phyloP scores from a whole-genome alignment of 2,329 filamentous ascomycete species.

The Claviceps citrina region DNA sequence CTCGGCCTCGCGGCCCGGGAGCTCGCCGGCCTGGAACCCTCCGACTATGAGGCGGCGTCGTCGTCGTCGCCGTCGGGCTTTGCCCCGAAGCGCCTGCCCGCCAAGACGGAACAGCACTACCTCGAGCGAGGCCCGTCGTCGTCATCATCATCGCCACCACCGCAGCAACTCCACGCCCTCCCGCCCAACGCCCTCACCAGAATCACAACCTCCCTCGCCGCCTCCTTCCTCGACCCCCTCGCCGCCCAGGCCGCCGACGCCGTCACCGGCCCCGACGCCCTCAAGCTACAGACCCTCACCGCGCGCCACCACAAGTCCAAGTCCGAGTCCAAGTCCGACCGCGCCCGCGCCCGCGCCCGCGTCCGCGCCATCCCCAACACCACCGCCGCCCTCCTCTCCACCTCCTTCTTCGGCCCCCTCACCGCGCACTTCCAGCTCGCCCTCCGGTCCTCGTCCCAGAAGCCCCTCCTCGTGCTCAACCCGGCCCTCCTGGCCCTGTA shows the following conservation, averaged over 20 bases:
- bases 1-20: constrained; percentile 73
- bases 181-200: constrained; percentile 47
- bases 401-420: constrained; percentile 75
- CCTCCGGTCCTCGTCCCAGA: constrained; percentile 30
- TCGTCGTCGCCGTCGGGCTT: constrained; percentile 39
- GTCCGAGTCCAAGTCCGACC: constrained; percentile 14
- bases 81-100: constrained; percentile 65
- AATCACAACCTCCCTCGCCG: constrained; percentile 52
- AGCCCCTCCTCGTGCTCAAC: constrained; percentile 51
- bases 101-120: constrained; percentile 59
- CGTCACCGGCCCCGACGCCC: constrained; percentile 60
- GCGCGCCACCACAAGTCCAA: constrained; percentile 30
- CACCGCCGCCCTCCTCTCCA: constrained; percentile 58
- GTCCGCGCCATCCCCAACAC: constrained; percentile 54
- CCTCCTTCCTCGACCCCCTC: constrained; percentile 63
- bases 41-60: constrained; percentile 31
- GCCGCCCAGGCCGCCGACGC: constrained; percentile 70
- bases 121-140: constrained; percentile 16
- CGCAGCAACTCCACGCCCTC: constrained; percentile 30
- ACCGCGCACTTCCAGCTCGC: constrained; percentile 64
- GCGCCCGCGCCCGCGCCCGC: constrained; percentile 22
- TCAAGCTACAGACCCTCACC: constrained; percentile 84
- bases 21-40: constrained; percentile 58
- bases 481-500: constrained; percentile 64
- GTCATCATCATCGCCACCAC: background rate